Evolutionary conservation across 1,284 basidiomycete genomes (phyloP).

Genomic region (Trichosporon faecale): DNA sequence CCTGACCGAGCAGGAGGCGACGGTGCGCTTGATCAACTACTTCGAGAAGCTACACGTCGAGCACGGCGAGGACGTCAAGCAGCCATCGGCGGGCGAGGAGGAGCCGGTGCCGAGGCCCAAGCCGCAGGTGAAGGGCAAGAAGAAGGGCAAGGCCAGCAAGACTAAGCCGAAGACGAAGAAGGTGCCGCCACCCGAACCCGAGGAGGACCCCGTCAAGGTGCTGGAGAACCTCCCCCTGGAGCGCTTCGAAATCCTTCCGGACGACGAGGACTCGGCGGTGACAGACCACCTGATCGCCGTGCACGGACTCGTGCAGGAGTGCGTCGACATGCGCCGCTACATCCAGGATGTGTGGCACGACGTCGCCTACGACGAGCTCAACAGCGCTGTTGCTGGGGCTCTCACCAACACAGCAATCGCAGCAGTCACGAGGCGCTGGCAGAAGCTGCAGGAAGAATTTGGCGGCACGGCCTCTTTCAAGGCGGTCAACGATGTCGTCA

Average conservation of each 20-base stretch:
- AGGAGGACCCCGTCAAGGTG: no score
- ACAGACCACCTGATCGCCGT: not conserved
- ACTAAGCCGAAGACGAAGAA: not conserved
- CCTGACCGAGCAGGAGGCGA: no score
- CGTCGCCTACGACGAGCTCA: not conserved
- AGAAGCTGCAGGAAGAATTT: not conserved
- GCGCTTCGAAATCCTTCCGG: not conserved
- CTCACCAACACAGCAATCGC: not conserved
- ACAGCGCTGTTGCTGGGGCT: not conserved
- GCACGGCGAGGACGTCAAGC: not conserved
- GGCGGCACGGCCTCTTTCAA: not conserved
- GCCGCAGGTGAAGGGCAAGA: not conserved
- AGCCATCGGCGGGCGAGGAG: no score
- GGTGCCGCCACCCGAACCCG: not conserved
- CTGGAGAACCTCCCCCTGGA: not conserved
- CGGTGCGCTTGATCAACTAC: not conserved
- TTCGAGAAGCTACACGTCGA: not conserved
- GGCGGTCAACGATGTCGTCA: not conserved
- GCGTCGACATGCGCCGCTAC: not conserved
- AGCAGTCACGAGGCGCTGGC: not conserved
- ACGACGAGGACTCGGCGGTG: not conserved
- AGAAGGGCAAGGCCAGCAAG: not conserved
- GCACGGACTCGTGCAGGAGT: not conserved
- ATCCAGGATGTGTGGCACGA: not conserved
- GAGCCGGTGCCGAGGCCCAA: no score